Evolutionary conservation across 257 asterid genomes (phyloP), one percentile per base, ranked within the genome.

Genomic region (Pogostemon cablin): DNA sequence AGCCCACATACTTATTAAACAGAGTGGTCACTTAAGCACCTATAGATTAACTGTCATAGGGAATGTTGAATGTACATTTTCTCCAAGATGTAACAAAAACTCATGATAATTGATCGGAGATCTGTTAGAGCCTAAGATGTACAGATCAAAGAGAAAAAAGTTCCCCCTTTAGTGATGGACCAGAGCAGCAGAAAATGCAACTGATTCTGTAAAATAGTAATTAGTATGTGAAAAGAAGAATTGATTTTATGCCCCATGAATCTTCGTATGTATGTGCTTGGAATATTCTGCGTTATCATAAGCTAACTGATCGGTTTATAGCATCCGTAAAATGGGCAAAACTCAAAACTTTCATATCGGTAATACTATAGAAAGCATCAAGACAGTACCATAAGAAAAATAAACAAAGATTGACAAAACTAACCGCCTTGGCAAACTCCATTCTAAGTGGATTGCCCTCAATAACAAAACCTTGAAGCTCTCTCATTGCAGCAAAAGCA

Each of bases 381-480:
- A 79, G 52, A 65, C 52, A 56, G 77, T 57, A 81, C 74, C 73
- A 73, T 66, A 86, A 81, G 74, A 77, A 80, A 81, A 81, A 67
- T 73, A 82, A 83, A 81, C 86, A 78, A 86, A 88, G 85, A 82
- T 80, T 62, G 80, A 82, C 96, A 83, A 81, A 78, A 93, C 98
- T 93, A 93, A 93, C 98, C 98, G 92, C 92, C 97, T 90, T 93
- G 48, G 98, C 81, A 87, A 88, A 93, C 86, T 93, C 95, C 85
- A 93, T 86, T 80, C 79, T 93, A 88, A 93, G 86, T 9, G 97
- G 83, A 80, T 86, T 87, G 83, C 97, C 98, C 74, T 79, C 96
- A 69, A 93, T 56, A 78, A 54, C 81, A 82, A 79, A 93, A 59
- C 95, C 98, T 81, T 90, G 92, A 80, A 93, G 98, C 81, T 86